Base-by-base conservation (phyloP, 495 filamentous ascomycete genomes). In the Penicillium daleae region DNA sequence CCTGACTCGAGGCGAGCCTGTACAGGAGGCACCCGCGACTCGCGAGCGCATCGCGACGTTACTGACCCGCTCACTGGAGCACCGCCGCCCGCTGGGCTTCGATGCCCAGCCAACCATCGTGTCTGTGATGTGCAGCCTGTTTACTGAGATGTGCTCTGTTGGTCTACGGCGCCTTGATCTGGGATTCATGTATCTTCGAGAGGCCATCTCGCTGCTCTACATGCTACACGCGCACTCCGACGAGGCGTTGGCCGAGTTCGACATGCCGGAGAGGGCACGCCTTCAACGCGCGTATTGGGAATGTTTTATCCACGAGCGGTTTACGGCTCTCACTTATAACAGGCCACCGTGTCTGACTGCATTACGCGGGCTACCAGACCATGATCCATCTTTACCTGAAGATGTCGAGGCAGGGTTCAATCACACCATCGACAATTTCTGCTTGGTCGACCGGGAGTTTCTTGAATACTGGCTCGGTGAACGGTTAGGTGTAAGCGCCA, bases 241-340 rank as follows among this genome's bases (percentile, higher is more conserved):
- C 26, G 49, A 67, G 8, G 33, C 32, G 2, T 50, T 71, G 42
- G 48, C 49, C 5, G 40, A 32, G n/a, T 53, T 74, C 2, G 60
- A 63, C 22, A 29, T 58, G 24, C 22, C 61, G 2, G 70, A 71
- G 37, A 67, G 72, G 6, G 62, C 69, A 26, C 67, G 70, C 10
- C 64, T 66, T n/a, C 72, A 71, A 44, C 63, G 72, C 15, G 68
- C 63, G 8, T 74, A 74, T 59, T 74, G 68, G 67, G 65, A 73
- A 32, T 74, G 72, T 31, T 74, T 74, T 61, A 70, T 74, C 54
- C 72, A 74, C 56, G 72, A 74, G 61, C 69, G 69, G 0, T 74
- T 74, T 57, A 72, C 69, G 35, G 66, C 72, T 9, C 61, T 74
- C 15, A 66, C 65, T 19, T 66, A 71, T 42, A 68, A 64, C 48